These are phyloP conservation scores for Oxytropis ochrocephala DNA, from an alignment of 306 rosid species.

Conservation along the genomic window DNA sequence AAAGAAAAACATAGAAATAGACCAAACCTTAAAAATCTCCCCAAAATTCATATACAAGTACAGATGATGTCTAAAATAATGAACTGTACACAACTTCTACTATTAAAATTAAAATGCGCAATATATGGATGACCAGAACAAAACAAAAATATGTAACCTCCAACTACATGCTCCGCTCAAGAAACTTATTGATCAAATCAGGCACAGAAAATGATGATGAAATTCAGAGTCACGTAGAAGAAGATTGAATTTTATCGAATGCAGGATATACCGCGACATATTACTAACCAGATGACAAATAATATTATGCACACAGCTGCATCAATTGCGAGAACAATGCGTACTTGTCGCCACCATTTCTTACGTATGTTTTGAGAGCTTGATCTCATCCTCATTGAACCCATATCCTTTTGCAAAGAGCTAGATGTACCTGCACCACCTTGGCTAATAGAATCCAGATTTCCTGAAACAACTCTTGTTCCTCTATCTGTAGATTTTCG, in stretches of 20 bases:
- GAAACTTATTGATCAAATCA: conserved; percentile 15
- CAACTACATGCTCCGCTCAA: conserved; percentile 3
- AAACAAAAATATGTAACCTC: neutral
- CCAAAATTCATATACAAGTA: conserved; percentile 36
- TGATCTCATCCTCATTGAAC: conserved; percentile 62
- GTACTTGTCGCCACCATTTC: conserved; percentile 87
- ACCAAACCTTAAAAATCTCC: conserved; percentile 16
- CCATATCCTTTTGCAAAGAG: conserved; percentile 51
- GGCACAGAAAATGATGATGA: neutral
- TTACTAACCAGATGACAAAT: conserved; percentile 59
- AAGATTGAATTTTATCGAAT: conserved; percentile 33
- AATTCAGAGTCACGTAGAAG: conserved; percentile 4
- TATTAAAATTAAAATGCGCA: conserved; percentile 13
- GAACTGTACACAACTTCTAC: conserved; percentile 23
- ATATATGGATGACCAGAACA: conserved; percentile 11
- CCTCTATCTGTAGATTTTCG: conserved; percentile 68
- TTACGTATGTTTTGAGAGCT: conserved; percentile 50
- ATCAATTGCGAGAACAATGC: conserved; percentile 81
- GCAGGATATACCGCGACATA: conserved; percentile 64
- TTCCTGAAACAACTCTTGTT: conserved; percentile 46
- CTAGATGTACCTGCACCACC: conserved; percentile 48
- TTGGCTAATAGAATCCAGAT: conserved; percentile 43
- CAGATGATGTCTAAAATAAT: conserved; percentile 5
- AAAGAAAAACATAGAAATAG: neutral
- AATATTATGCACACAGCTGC: conserved; percentile 66